Evolutionary conservation across 2,329 filamentous ascomycete species (phyloP).

Genomic region (Talaromyces rugulosus): DNA sequence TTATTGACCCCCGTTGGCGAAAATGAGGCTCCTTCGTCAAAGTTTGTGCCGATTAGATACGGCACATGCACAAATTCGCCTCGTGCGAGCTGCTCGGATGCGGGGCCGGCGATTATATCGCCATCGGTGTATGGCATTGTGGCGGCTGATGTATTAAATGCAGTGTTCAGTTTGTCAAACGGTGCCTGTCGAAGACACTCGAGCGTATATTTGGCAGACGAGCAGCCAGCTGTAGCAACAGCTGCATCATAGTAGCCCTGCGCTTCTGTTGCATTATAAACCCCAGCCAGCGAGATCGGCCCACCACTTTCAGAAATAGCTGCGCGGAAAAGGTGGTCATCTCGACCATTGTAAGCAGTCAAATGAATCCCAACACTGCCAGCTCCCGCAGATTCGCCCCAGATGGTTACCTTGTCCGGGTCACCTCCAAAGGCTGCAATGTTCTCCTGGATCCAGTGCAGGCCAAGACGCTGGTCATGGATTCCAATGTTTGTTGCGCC

Average conservation of each 20-base stretch:
- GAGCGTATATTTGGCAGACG: constrained; percentile 38
- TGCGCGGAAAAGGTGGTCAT: constrained; percentile 70
- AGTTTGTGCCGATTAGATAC: constrained; percentile 68
- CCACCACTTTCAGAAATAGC: constrained; percentile 74
- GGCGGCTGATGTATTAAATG: constrained; percentile 5
- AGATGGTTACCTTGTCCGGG: constrained; percentile 45
- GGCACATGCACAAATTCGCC: constrained; percentile 60
- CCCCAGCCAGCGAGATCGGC: constrained; percentile 59
- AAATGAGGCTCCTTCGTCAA: constrained; percentile 76
- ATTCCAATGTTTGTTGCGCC: constrained; percentile 44
- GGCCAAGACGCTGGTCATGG: constrained; percentile 52
- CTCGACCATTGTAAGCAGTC: constrained; percentile 67
- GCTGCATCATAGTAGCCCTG: constrained; percentile 35
- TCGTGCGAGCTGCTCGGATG: constrained; percentile 52
- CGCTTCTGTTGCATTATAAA: constrained; percentile 58
- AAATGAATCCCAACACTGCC: constrained; percentile 76
- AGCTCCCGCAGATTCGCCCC: constrained; percentile 52
- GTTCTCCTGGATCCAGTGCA: constrained; percentile 55
- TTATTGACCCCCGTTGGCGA: constrained; percentile 8
- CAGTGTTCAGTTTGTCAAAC: constrained; percentile 61
- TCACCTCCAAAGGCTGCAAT: constrained; percentile 56
- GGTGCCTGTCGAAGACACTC: constrained; percentile 57
- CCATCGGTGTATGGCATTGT: constrained; percentile 47
- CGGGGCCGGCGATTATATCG: constrained; percentile 56
- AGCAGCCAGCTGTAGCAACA: constrained; percentile 38